Evolutionary conservation across 768 basidiomycete species (phyloP), one percentile per base, ranked within the genome.

Genomic region (Chalciporus sphaerocephalus): DNA sequence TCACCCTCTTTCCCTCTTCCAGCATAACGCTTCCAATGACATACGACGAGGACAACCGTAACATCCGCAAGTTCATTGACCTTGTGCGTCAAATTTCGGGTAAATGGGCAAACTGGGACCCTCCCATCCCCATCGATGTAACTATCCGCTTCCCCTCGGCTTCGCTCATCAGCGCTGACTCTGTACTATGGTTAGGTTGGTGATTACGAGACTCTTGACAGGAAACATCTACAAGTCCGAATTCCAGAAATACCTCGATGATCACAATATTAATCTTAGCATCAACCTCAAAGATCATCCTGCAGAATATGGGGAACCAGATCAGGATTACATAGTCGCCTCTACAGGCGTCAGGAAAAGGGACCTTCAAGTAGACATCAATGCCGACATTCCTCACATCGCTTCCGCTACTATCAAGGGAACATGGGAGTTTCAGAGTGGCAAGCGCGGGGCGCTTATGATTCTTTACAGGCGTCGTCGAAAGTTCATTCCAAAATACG

Each of bases 41-140:
- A 24, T 1, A 46, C 22, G 32, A 23, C 36, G 30, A n/a, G n/a
- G n/a, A n/a, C 25, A 47, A 53, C 34, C 46, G 47, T 32, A 44
- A 55, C 8, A 58, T 48, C 0, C 53, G 62, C 27, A 65, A 64
- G 32, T 65, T 53, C 42, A 50, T 62, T 35, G 64, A 65, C 37
- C 59, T 65, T 39, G 55, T 67, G 37, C 56, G 41, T 12, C 38
- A 34, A 5, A 44, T 42, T 10, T 60, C 61, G 20, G 60, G 57
- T n/a, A 62, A 64, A 43, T 64, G 60, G 57, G 51, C 62, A 9
- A 65, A 55, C 38, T 67, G 61, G 61, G 62, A 66, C 43, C 58
- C 66, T 13, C 60, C 66, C 27, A 58, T 55, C 38, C 56, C 52
- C 28, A 49, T 66, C n/a, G 6, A n/a, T 11, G 51, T 56, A 53